Evolutionary conservation across 2,329 filamentous ascomycete species (phyloP).

Genomic region (Aspergillus transmontanensis): DNA sequence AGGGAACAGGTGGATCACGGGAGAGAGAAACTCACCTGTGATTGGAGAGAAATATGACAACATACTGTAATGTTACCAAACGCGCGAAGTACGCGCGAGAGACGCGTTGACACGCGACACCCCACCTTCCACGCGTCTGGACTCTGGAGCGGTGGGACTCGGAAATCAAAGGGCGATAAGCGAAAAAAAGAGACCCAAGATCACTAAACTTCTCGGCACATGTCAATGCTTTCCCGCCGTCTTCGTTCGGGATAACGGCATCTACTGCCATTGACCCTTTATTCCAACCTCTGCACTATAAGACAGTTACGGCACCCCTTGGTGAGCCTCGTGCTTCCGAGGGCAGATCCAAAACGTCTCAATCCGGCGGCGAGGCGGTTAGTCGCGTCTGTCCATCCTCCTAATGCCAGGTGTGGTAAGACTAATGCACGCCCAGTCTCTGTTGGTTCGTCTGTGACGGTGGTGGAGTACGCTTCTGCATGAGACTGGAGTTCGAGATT

Average conservation of each 20-base stretch:
- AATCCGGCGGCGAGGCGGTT: slow-evolving; percentile 7
- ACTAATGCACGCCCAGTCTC: slow-evolving; percentile 27
- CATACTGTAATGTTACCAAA: slow-evolving; percentile 22
- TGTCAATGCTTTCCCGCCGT: background rate
- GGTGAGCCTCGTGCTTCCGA: background rate
- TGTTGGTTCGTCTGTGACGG: slow-evolving; percentile 17
- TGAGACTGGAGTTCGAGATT: slow-evolving; percentile 21
- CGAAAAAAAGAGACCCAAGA: background rate
- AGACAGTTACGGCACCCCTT: background rate
- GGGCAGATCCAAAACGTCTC: background rate
- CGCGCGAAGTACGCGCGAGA: slow-evolving; percentile 22
- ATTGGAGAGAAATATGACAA: background rate
- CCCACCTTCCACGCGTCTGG: slow-evolving; percentile 21
- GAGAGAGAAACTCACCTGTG: background rate
- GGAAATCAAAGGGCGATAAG: background rate
- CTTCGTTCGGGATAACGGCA: background rate
- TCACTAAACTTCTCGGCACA: slow-evolving; percentile 8
- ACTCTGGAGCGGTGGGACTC: slow-evolving; percentile 5
- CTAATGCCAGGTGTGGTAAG: slow-evolving; percentile 8
- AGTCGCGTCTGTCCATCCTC: slow-evolving; percentile 8
- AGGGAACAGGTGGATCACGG: background rate
- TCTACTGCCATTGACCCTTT: background rate
- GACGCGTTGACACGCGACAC: slow-evolving; percentile 25
- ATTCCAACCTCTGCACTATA: background rate
- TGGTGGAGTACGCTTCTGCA: slow-evolving; percentile 24